Evolutionary conservation across 108 stramenopile species (phyloP), one percentile per base, ranked within the genome.

Genomic region (Cyclotella sp.): DNA sequence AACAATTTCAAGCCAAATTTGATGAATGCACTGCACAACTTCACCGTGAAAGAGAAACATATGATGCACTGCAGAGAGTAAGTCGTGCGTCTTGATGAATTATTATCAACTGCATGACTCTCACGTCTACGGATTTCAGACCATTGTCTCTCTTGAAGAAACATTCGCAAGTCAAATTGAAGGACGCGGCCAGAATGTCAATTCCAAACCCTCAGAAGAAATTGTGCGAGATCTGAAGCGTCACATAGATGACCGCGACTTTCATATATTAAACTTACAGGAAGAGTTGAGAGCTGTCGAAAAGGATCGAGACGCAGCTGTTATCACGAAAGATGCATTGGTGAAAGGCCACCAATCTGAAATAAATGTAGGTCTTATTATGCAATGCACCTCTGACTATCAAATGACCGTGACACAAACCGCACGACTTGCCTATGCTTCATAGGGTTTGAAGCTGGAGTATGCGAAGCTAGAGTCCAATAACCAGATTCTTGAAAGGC

Each of bases 221-320:
- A 57, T 55, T 15, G 52, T 66, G 18, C 67, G 79, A 45, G 79
- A 81, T 24, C 51, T 81, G 42, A 81, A 62, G 42, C 59, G 41
- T 0, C 67, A 69, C 18, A 16, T 80, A 22, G 73, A 53, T 2
- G 73, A 74, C 12, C 57, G 64, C 18, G 73, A 72, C 10, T 68
- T 79, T 45, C 43, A 11, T 19, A 18, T 67, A 21, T 65, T 57
- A 11, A 74, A 55, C 19, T 28, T 81, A 63, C 68, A 63, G 28
- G 52, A 70, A 3, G 68, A 73, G n/a, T 0, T 70, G 30, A 81
- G 49, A 24, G 49, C 28, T 14, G 66, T 68, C 39, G 65, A 62
- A 46, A 70, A 74, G 79, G 67, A 65, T 0, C 74, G 73, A 64
- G 73, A 81, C 26, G 79, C 74, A 42, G 72, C 54, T 18, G 18